Evolutionary conservation across 257 asterid species (phyloP), one percentile per base, ranked within the genome.

Genomic region (Linderniella brevidens): DNA sequence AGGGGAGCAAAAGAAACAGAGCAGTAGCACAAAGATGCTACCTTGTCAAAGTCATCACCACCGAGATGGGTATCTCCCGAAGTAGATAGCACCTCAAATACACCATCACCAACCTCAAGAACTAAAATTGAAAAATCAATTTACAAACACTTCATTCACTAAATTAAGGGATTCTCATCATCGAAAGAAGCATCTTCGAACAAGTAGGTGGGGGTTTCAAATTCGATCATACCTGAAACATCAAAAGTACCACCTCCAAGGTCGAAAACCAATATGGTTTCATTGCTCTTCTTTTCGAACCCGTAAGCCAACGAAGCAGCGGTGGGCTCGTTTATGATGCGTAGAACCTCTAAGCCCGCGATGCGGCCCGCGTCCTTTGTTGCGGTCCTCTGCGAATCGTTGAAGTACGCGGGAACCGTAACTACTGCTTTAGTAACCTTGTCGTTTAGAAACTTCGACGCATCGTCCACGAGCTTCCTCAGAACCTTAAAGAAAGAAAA

Each of bases 41-140:
- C 92, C 79, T 80, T 80, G 62, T 80, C 92, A 56, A 80, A 80
- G 69, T 80, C 92, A 63, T 80, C 92, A 53, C 92, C 92, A 56
- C 92, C 92, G 50, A 80, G 86, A 68, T 76, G 92, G 17, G 92
- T 80, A 58, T 80, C 92, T 44, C 92, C 92, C 46, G 68, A 58
- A 46, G 71, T 69, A 45, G 76, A 69, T 9, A 69, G 60, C 17
- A 69, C 76, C 67, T 69, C 76, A 19, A 69, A 69, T 18, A 69
- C 76, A 61, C 76, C 76, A 49, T 64, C 71, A 39, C 75, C 75
- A 32, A 68, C 75, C 65, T 68, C 75, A 29, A 68, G 75, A 56
- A 68, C 71, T 64, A 56, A 25, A 25, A 3, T 25, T 25, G 32
- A 25, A n/a, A n/a, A n/a, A 6, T 25, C 32, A 25, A 25, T 2